Evolutionary conservation across 2,329 filamentous ascomycete genomes (phyloP), one percentile per base, ranked within the genome.

Genomic region (Scopulariopsis brevicaulis): DNA sequence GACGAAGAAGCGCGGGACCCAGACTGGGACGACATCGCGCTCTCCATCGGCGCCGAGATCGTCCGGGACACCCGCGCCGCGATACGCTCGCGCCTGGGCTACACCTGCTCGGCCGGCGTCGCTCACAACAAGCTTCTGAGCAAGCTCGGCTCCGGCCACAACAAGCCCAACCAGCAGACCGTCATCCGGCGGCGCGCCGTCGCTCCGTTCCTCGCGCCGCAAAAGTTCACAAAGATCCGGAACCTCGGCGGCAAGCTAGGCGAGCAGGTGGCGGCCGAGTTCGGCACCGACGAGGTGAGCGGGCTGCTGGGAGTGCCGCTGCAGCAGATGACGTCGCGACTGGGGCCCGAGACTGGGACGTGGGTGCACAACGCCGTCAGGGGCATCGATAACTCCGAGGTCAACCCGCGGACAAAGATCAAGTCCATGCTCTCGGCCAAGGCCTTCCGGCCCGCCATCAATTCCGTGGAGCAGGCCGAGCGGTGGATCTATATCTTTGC

Each of bases 401-500:
- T 99, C 63, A 96, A 90, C 66, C 82, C 90, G 32, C 80, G 93
- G 56, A 96, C 91, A 1, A 89, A 94, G 66, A 96, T 96, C 74
- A 96, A 97, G 70, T 94, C 89, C 18, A 97, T 99, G 92, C 77
- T 97, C 15, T 96, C 91, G 1, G 92, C 94, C 22, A 99, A 99
- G 69, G 95, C 91, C 0, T 99, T 99, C 66, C 81, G 89, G 28
- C 94, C 94, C 0, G 84, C 80, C 58, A 93, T 97, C 67, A 88
- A 84, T 63, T 86, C 79, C 2, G 74, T 82, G 20, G 90, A 94
- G 24, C 89, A 96, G 68, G 93, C 86, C 1, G 76, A 82, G 25
- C 85, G 85, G 60, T 99, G 94, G 94, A 76, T 99, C 46, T 81
- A 86, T 12, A 96, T 99, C 58, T 97, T 97, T 69, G 85, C 82